Base-by-base conservation (phyloP, 163 green algal genomes). In the Scenedesmus sp. region DNA sequence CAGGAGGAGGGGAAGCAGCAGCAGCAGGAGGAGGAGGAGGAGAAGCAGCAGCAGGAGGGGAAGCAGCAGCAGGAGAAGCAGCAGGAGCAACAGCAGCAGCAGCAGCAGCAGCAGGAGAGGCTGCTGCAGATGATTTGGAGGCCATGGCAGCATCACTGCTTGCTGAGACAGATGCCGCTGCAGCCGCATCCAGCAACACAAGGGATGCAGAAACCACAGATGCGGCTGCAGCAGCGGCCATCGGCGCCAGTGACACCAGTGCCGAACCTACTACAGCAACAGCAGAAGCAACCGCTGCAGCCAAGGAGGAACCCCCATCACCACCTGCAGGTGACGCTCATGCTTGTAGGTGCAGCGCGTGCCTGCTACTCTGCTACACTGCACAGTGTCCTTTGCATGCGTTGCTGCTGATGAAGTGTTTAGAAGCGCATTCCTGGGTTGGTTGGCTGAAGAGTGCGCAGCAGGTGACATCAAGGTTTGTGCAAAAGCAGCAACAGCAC, bases 21-120 rank as follows among this genome's bases (percentile, higher is more conserved):
- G 62, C 62, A 73, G 62, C 84, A 88, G 84, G 55, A 88, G 8
- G 0, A 59, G 60, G 55, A 88, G 60, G 55, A 88, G 84, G 55
- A 74, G 9, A 55, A 70, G 62, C 62, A 70, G 62, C 62, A 70
- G 62, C 6, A 23, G 62, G 18, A 70, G 62, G 62, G 62, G 62
- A 70, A 12, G 5, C 62, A 34, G 15, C 13, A 76, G 66, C 66
- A 74, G 66, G 16, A 74, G 16, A 15, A 74, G 15, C 66, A 74
- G 66, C 18, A 18, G 9, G 2, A 74, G 66, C 66, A 74, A 18
- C 15, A 74, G 15, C 16, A 34, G 16, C 15, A 8, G 66, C 66
- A 34, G 66, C 66, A 76, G 66, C 66, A 34, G 66, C 16, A 76
- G 66, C 66, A 76, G 66, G 26, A 18, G 66, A 16, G 2, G 70